Evolutionary conservation across 2,329 filamentous ascomycete genomes (phyloP).

Genomic region (Alternaria sp.): DNA sequence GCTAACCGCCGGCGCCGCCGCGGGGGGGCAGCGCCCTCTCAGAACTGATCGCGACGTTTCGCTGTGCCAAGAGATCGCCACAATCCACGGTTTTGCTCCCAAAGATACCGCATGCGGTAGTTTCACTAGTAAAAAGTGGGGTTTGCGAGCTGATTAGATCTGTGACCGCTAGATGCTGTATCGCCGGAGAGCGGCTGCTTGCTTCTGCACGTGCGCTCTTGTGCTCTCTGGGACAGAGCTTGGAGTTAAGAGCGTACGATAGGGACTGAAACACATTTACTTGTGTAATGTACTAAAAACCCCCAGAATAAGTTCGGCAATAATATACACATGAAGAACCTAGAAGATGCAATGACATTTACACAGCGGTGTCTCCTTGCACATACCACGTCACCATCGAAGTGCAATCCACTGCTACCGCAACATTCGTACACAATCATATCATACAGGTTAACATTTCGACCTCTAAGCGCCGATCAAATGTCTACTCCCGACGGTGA

Average conservation of each 20-base stretch:
- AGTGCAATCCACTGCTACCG: neutral
- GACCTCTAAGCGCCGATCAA: neutral
- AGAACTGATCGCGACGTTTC: slow-evolving; percentile 3
- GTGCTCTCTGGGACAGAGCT: neutral
- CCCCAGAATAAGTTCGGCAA: neutral
- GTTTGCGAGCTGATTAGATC: neutral
- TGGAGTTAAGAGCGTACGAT: neutral
- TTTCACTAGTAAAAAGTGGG: neutral
- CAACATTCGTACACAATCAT: neutral
- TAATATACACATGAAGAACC: neutral
- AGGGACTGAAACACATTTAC: neutral
- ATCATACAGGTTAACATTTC: neutral
- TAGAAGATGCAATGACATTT: neutral
- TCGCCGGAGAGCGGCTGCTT: neutral
- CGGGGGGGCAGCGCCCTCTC: neutral
- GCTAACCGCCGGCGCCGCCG: slow-evolving; percentile 1
- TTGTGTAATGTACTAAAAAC: neutral
- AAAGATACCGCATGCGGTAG: slow-evolving; percentile 2
- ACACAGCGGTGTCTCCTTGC: neutral
- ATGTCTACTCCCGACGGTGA: neutral
- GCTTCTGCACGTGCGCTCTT: neutral
- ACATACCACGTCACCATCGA: neutral
- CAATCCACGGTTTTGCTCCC: neutral
- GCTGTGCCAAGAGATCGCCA: slow-evolving; percentile 10
- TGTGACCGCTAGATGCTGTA: neutral